phyloP scores from a whole-genome alignment of 495 filamentous ascomycete species.

The Aspergillus olivimuriae region DNA sequence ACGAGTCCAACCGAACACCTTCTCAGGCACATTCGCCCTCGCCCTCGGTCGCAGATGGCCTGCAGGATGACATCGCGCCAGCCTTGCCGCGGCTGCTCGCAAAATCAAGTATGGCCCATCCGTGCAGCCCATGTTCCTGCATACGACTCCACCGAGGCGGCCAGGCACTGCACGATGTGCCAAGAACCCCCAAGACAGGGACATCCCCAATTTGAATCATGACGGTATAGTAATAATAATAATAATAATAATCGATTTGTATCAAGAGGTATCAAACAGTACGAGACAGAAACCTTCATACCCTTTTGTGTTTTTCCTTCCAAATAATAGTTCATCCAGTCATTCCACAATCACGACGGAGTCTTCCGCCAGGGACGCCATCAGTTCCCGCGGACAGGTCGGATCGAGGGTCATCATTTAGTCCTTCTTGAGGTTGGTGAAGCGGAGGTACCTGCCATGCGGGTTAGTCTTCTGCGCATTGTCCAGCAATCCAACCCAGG shows the following conservation, averaged over 20 bases:
- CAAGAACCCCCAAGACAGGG: too few species aligned
- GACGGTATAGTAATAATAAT: not conserved
- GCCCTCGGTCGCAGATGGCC: too few species aligned
- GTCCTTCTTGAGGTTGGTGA: slow-evolving; percentile 35
- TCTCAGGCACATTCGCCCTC: too few species aligned
- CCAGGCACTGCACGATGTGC: too few species aligned
- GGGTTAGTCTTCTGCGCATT: too few species aligned
- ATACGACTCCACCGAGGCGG: not conserved
- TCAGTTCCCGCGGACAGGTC: too few species aligned
- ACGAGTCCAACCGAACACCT: too few species aligned
- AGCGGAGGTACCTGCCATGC: slow-evolving; percentile 44
- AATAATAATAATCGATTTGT: not conserved
- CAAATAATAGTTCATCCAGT: not conserved
- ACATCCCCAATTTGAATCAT: not conserved
- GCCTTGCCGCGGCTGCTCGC: too few species aligned
- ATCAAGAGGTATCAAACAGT: not conserved
- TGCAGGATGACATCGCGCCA: not conserved
- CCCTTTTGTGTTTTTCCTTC: not conserved
- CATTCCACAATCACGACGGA: too few species aligned
- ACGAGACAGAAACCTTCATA: not conserved
- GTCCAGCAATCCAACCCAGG: not conserved
- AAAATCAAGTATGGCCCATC: not conserved
- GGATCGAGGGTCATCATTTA: slow-evolving; percentile 21
- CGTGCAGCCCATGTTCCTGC: not conserved
- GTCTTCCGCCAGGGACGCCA: too few species aligned